Base-by-base conservation (phyloP, 768 basidiomycete genomes). In the Xanthoconium stramineum region DNA sequence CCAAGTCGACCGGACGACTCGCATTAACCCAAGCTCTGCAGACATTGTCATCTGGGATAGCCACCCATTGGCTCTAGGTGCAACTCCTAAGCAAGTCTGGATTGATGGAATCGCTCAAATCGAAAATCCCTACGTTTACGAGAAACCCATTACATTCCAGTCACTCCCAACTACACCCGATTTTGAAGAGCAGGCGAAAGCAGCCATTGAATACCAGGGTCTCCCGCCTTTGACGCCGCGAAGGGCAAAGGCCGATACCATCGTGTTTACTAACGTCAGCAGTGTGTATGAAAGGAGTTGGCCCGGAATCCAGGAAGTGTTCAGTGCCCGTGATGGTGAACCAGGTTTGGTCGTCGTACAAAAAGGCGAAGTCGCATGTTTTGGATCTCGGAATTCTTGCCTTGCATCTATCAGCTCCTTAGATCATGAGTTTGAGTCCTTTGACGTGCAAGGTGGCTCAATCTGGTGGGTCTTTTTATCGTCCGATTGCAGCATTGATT, bases 61-160 rank as follows among this genome's bases (percentile, higher is more conserved):
- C 37, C 89, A 91, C 69, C 91, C 91, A 1, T 77, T 94, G 15
- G 75, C 83, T 1, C 75, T 94, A 12, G 89, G 89, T 20, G 89
- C 90, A 20, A 85, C 89, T 0, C 91, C 91, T 5, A 77, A 79
- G 48, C 90, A 93, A 74, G 89, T 91, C 10, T 91, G 80, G 72
- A 90, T 94, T 57, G 92, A 95, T 63, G 93, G 92, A 4, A 86
- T 94, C 47, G 66, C 87, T 1, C 92, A 95, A 63, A 62, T 88
- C 3, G 64, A 74, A 44, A 64, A 71, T 3, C 78, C 85, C 3
- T 67, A 76, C 60, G 68, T 80, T 17, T 67, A 78, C 38, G 46
- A 71, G 48, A 94, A 95, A 65, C 82, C 87, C 0, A 46, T 58
- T 2, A 53, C 69, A 8, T 69, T 82, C 58, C 89, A 93, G 61